These are phyloP conservation scores for Aureoboletus auriporus DNA, from an alignment of 768 basidiomycete genomes.

Conservation along the genomic window DNA sequence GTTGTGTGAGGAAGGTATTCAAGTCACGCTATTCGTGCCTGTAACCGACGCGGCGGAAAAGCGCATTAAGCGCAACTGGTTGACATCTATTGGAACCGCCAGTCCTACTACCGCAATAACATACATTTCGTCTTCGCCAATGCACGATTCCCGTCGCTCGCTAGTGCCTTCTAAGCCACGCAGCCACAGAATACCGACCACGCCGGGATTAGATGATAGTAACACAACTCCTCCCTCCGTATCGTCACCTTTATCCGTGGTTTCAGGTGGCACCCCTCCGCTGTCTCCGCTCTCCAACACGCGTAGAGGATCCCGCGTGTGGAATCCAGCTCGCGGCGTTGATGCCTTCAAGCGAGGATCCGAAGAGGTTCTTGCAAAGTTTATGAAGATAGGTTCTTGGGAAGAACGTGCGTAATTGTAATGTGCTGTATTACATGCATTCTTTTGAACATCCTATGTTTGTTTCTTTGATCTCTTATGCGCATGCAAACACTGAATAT, in stretches of 20 bases:
- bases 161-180: conserved; percentile 16
- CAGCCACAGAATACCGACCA: conserved; percentile 7
- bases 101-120: not conserved
- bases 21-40: conserved; percentile 39
- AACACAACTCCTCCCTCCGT: conserved; percentile 4
- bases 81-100: conserved; percentile 8
- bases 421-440: not conserved
- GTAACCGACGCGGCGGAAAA: conserved; percentile 18
- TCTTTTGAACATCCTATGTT: not conserved
- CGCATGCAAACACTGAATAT: not conserved
- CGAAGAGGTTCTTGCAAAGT: conserved; percentile 81
- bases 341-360: conserved; percentile 85
- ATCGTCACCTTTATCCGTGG: conserved; percentile 43
- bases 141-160: conserved; percentile 12
- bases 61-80: conserved; percentile 18
- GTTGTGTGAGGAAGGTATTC: conserved; percentile 53
- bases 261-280: conserved; percentile 40
- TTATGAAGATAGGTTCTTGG: conserved; percentile 75
- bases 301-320: conserved; percentile 59
- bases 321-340: conserved; percentile 83
- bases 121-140: conserved; percentile 1
- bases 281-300: conserved; percentile 17
- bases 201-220: conserved; percentile 5
- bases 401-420: conserved; percentile 40
- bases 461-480: conserved; percentile 1